These are phyloP conservation scores for Rosa hybrid DNA, from an alignment of 331 rosid species.

Conservation along the genomic window DNA sequence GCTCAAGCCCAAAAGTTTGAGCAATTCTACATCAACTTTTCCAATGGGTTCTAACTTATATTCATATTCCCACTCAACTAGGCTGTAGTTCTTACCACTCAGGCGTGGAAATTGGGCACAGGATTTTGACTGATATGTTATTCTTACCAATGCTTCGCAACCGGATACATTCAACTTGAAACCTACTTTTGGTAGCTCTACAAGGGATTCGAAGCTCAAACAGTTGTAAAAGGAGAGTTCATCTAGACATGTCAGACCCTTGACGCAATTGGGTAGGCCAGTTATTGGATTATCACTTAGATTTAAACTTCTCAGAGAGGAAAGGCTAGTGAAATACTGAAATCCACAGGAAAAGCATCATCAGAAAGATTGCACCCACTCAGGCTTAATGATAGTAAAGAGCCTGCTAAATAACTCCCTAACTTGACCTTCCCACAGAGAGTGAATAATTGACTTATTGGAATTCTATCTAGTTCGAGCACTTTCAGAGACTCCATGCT, in stretches of 20 bases:
- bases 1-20: not conserved
- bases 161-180: too few relatives aligned
- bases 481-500: conserved; percentile 8
- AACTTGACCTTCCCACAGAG: not conserved
- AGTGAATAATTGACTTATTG: not conserved
- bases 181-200: not conserved
- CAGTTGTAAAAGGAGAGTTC: rapidly evolving
- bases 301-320: not conserved
- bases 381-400: not conserved
- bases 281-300: conserved; percentile 1
- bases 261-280: not conserved
- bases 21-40: not conserved
- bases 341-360: not conserved
- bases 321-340: not conserved
- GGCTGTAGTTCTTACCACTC: not conserved
- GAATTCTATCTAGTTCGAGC: not conserved
- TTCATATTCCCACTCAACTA: not conserved
- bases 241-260: not conserved
- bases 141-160: too few relatives aligned
- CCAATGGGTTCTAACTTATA: not conserved
- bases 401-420: not conserved
- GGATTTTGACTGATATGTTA: not conserved
- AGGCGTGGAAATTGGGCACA: not conserved
- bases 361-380: conserved; percentile 11
- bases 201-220: not conserved